Base-by-base conservation (phyloP, 495 filamentous ascomycete species). In the Aspergillus hancockii region DNA sequence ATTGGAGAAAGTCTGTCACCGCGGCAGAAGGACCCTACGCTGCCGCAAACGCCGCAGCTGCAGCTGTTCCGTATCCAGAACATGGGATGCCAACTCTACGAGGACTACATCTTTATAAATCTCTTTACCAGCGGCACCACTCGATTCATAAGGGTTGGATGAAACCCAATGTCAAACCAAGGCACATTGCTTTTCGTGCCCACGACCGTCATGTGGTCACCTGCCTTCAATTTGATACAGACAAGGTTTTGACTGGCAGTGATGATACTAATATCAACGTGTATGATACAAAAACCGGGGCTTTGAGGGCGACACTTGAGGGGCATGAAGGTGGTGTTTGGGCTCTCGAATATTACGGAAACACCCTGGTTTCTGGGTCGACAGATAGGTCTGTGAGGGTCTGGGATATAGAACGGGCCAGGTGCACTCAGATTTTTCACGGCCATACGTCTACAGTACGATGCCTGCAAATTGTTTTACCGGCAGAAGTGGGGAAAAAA, bases 251-350 rank as follows among this genome's bases (percentile, higher is more conserved):
- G 58, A 99, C 95, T 12, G 94, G 94, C 30, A 97, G 93, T 64
- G 94, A 99, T 73, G 94, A 99, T 70, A 96, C 92, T 10, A 89
- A 96, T 59, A 99, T 99, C 69, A 92, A 98, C 67, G 93, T 99
- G 43, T 99, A 98, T 70, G 93, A 98, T 67, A 99, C 94, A 13
- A 93, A 93, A 72, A 98, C 92, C 7, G 94, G 94, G 56, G 89
- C 88, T 55, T 74, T 96, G 52, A 85, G 90, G 58, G 89, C 84
- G 54, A 90, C 85, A 38, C 82, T 99, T 5, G 87, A 90, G 67
- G 94, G 94, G 19, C 94, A 99, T 68, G 95, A 99, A 66, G 94
- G 94, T 46, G 94, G 94, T 46, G 94, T 99, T 6, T 99, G 94
- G 94, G 94, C 94, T 49, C 80, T 99, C 31, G 92, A 99, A 66